phyloP scores from a whole-genome alignment of 164 flowering plant genomes.

The Liriodendron chinense region DNA sequence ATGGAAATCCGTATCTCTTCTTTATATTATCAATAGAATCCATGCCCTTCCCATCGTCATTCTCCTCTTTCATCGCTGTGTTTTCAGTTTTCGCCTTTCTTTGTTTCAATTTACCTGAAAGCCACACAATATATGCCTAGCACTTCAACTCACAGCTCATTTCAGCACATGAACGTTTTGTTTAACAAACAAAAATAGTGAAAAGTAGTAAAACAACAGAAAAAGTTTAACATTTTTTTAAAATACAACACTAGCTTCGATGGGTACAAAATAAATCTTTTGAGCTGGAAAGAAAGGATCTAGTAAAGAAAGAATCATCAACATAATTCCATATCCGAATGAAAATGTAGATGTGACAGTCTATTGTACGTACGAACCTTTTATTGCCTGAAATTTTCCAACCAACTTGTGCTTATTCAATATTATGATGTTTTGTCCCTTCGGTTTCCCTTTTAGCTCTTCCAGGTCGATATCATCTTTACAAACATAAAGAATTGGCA shows the following conservation, averaged over 20 bases:
- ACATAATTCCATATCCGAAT: no score
- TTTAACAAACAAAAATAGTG: no score
- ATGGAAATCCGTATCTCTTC: constrained; percentile 77
- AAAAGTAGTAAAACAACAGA: neutral
- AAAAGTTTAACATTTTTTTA: neutral
- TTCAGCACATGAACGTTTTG: no score
- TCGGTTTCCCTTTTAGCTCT: constrained; percentile 56
- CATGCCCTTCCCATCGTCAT: constrained; percentile 40
- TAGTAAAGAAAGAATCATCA: neutral
- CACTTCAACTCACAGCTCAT: neutral
- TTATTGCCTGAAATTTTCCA: constrained; percentile 60
- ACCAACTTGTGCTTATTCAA: constrained; percentile 61
- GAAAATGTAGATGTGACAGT: neutral
- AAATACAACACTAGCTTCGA: neutral
- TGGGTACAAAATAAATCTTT: neutral
- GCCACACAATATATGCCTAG: neutral
- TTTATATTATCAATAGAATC: constrained; percentile 75
- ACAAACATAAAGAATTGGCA: constrained; percentile 8
- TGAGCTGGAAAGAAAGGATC: neutral
- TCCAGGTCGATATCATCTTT: constrained; percentile 91
- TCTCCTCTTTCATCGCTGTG: constrained; percentile 41
- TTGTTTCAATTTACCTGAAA: constrained; percentile 66
- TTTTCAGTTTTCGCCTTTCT: constrained; percentile 58
- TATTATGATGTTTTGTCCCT: constrained; percentile 43
- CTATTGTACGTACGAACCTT: constrained; percentile 44